These are phyloP conservation scores for Sclerotinia minor DNA, from an alignment of 2,329 filamentous ascomycete genomes.

Conservation along the genomic window DNA sequence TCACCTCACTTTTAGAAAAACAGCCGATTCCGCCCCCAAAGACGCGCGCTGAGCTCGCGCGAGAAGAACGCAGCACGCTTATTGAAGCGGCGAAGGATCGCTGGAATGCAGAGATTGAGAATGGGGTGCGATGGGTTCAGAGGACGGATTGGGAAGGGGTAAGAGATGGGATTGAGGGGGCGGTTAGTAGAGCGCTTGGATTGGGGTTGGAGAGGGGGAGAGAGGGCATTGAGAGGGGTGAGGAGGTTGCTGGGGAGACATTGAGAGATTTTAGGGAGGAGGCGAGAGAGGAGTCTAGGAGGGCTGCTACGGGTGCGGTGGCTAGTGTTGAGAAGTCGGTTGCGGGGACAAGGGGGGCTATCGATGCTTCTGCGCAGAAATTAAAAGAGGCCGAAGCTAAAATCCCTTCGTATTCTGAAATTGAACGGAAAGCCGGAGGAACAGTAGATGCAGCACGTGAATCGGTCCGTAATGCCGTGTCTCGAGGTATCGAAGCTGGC, in stretches of 20 bases:
- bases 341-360: conserved; percentile 26
- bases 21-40: conserved; percentile 50
- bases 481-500: conserved; percentile 41
- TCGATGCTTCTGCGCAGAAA: conserved; percentile 33
- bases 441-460: conserved; percentile 46
- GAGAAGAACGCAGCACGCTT: conserved; percentile 55
- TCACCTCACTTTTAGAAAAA: conserved; percentile 55
- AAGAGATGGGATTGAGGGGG: conserved; percentile 57
- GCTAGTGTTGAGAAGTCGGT: background rate
- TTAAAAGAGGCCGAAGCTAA: conserved; percentile 32
- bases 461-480: conserved; percentile 43
- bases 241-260: conserved; percentile 41
- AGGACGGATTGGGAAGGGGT: conserved; percentile 64
- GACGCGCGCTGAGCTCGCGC: conserved; percentile 52
- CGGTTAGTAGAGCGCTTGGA: conserved; percentile 46
- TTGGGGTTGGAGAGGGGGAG: conserved; percentile 37
- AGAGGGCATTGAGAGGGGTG: conserved; percentile 37
- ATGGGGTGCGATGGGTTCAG: conserved; percentile 65
- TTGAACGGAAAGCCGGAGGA: conserved; percentile 36
- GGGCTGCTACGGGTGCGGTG: conserved; percentile 31
- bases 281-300: conserved; percentile 43
- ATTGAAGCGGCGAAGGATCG: conserved; percentile 70
- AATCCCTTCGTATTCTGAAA: conserved; percentile 35
- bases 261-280: conserved; percentile 44
- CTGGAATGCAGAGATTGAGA: conserved; percentile 75